phyloP scores from a whole-genome alignment of 2,329 filamentous ascomycete species.

The Purpureocillium takamizusanense region DNA sequence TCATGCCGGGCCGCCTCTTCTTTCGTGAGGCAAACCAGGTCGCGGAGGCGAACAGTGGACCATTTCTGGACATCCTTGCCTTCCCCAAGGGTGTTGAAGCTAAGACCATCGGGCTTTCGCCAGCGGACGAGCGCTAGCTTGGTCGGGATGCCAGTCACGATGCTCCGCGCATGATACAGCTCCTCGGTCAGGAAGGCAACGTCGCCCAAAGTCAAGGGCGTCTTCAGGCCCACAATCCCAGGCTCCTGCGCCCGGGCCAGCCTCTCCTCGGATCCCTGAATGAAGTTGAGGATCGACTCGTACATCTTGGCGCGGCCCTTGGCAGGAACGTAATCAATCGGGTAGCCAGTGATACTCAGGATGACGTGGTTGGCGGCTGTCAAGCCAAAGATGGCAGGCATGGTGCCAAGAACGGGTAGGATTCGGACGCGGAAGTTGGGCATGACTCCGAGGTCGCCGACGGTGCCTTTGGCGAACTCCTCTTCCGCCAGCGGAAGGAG shows the following conservation, averaged over 20 bases:
- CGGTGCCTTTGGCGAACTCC: constrained; percentile 76
- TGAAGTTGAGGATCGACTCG: constrained; percentile 64
- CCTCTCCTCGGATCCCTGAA: constrained; percentile 75
- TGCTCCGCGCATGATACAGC: constrained; percentile 74
- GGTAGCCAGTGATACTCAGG: constrained; percentile 71
- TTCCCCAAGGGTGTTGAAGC: constrained; percentile 51
- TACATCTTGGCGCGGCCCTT: constrained; percentile 90
- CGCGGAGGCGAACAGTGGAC: constrained; percentile 56
- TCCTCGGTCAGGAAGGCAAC: constrained; percentile 86
- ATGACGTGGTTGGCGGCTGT: constrained; percentile 90
- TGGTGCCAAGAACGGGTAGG: constrained; percentile 86
- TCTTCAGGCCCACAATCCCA: constrained; percentile 57
- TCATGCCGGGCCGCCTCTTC: constrained; percentile 79
- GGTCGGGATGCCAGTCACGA: constrained; percentile 72
- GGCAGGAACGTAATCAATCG: constrained; percentile 69
- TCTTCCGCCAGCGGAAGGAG: constrained; percentile 80
- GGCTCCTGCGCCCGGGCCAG: constrained; percentile 40
- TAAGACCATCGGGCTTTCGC: constrained; percentile 54
- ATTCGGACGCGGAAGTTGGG: constrained; percentile 94
- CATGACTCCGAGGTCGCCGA: constrained; percentile 79
- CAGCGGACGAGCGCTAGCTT: constrained; percentile 74
- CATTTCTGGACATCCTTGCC: constrained; percentile 67
- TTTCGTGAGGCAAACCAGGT: constrained; percentile 87
- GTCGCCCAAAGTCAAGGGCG: constrained; percentile 71
- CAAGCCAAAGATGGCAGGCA: constrained; percentile 94